Evolutionary conservation across 257 asterid species (phyloP).

Genomic region (Dorcoceras hygrometricum): DNA sequence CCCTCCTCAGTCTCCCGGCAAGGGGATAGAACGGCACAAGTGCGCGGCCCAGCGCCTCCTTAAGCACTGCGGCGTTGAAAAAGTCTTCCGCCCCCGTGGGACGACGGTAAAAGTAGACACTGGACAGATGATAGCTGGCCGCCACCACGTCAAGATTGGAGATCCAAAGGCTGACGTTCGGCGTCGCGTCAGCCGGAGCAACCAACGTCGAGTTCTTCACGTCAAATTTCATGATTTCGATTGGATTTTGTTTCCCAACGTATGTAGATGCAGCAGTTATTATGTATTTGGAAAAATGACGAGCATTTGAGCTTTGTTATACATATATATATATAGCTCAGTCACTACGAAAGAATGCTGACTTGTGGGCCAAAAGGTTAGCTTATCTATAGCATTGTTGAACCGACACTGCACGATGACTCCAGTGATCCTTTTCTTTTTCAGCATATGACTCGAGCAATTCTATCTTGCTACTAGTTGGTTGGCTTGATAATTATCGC

Average conservation of each 20-base stretch:
- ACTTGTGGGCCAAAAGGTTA: too few species aligned
- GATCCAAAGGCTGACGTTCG: constrained; percentile 66
- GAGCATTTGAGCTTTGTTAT: constrained; percentile 1
- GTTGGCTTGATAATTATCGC: too few species aligned
- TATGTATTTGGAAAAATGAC: background rate
- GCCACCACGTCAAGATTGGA: constrained; percentile 91
- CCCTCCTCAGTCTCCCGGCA: constrained; percentile 76
- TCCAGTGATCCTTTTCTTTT: too few species aligned
- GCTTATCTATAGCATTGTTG: too few species aligned
- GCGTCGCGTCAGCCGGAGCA: constrained; percentile 67
- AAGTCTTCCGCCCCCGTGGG: constrained; percentile 46
- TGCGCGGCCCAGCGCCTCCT: constrained; percentile 72
- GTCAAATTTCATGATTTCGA: constrained; percentile 45
- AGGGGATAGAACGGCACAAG: constrained; percentile 91
- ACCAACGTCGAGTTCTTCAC: constrained; percentile 69
- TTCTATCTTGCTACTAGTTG: too few species aligned
- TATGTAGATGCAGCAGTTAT: too few species aligned
- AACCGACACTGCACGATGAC: too few species aligned
- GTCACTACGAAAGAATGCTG: too few species aligned
- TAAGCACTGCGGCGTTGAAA: constrained; percentile 59
- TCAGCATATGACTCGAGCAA: too few species aligned
- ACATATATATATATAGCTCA: too few species aligned
- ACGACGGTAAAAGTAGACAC: constrained; percentile 91
- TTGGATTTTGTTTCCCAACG: too few species aligned
- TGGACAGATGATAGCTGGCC: constrained; percentile 90